These are phyloP conservation scores for Larix kaempferi DNA, from an alignment of 75 land plant genomes.

Conservation along the genomic window DNA sequence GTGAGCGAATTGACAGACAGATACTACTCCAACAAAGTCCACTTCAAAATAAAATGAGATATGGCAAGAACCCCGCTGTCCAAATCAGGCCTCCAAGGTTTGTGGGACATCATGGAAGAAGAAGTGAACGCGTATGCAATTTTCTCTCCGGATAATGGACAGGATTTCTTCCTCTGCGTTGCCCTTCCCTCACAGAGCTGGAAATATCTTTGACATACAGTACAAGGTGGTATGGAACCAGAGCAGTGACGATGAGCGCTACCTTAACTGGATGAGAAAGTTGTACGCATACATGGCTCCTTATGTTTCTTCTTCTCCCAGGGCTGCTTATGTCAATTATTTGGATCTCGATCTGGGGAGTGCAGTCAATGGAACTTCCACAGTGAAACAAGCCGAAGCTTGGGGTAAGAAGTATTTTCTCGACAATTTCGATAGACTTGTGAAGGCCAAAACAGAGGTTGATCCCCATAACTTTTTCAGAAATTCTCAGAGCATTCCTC, in stretches of 20 bases:
- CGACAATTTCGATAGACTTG: conserved; percentile 26
- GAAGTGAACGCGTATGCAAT: conserved; percentile 3
- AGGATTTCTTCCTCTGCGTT: not conserved
- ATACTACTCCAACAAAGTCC: too few relatives aligned
- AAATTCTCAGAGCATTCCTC: conserved; percentile 31
- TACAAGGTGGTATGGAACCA: not conserved
- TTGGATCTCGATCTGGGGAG: conserved; percentile 12
- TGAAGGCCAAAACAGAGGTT: conserved; percentile 19
- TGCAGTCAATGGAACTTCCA: not conserved
- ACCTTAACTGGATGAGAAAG: conserved; percentile 10
- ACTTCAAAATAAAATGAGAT: not conserved
- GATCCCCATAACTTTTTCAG: conserved; percentile 27
- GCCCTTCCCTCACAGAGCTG: conserved; percentile 12
- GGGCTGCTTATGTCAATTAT: conserved; percentile 16
- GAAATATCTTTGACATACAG: conserved; percentile 4
- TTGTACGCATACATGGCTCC: conserved; percentile 15
- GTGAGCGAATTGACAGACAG: not conserved
- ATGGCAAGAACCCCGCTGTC: not conserved
- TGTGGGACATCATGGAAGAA: not conserved
- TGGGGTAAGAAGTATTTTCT: conserved; percentile 26
- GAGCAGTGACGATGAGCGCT: not conserved
- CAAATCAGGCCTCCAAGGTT: not conserved
- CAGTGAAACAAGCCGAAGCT: not conserved
- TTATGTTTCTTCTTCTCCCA: conserved; percentile 7
- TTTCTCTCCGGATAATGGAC: conserved; percentile 4